These are phyloP conservation scores for Hanseniaspora uvarum DNA, from an alignment of 1,139 yeast species.

Conservation along the genomic window DNA sequence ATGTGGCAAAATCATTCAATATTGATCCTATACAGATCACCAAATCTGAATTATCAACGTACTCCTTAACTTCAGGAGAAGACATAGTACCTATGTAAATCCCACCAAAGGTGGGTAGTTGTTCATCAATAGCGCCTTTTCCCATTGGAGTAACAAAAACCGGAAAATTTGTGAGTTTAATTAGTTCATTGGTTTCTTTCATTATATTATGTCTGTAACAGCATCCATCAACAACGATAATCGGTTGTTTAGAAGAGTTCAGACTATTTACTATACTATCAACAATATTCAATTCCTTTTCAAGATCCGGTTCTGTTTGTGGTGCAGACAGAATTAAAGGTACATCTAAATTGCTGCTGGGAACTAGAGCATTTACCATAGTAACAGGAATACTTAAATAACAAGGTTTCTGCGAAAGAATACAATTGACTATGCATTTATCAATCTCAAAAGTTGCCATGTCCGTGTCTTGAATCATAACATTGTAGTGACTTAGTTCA, in stretches of 20 bases:
- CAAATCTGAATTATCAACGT: conserved; percentile 68
- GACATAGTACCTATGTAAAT: conserved; percentile 75
- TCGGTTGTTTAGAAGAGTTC: conserved; percentile 48
- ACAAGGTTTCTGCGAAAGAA: conserved; percentile 64
- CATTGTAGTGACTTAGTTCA: conserved; percentile 52
- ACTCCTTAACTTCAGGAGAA: conserved; percentile 61
- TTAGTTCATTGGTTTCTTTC: conserved; percentile 34
- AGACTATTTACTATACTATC: conserved; percentile 46
- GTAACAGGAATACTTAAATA: conserved; percentile 76
- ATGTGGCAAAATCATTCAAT: conserved; percentile 76
- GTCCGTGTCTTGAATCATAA: conserved; percentile 47
- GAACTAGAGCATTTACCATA: conserved; percentile 52
- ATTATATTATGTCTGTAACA: conserved; percentile 59
- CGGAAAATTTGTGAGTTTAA: conserved; percentile 65
- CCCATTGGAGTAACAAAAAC: conserved; percentile 88
- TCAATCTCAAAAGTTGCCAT: conserved; percentile 60
- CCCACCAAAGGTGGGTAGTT: conserved; percentile 65
- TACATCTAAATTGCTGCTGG: conserved; percentile 41
- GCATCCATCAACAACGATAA: conserved; percentile 76
- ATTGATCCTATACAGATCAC: conserved; percentile 68
- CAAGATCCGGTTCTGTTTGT: conserved; percentile 48
- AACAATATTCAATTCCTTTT: conserved; percentile 58
- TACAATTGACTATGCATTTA: conserved; percentile 58
- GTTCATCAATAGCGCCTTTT: conserved; percentile 66
- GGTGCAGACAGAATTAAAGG: conserved; percentile 46